Base-by-base conservation (phyloP, 257 asterid genomes). In the Primulina tabacum region DNA sequence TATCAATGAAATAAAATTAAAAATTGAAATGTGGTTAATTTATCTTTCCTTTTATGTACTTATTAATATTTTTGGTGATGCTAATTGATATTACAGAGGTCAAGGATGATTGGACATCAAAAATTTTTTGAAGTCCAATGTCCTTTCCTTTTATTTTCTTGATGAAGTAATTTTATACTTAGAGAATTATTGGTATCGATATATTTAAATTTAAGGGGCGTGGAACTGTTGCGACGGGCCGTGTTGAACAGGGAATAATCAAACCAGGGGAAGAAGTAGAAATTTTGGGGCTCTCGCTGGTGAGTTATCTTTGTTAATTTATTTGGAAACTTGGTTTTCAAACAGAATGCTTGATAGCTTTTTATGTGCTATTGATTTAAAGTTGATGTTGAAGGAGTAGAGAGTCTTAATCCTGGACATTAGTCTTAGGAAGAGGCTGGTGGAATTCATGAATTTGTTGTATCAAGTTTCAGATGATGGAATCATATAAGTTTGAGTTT, bases 181-280 rank as follows among this genome's bases (percentile, higher is more conserved):
- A 60, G 26, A 64, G 28, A n/a, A 71, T n/a, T 32, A 26, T 32
- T 62, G 63, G 58, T 58, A 47, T 63, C 74, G 69, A 71, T 28
- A 62, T 75, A 37, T 75, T 34, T 24, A 43, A 66, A 73, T 80
- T 60, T 53, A 70, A 94, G 99, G 99, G 99, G 26, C 97, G 99
- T 80, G 99, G 99, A 78, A 94, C 99, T 61, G 99, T 94, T 82
- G 99, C 99, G 60, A 94, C 99, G 30, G 99, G 99, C 73, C 97
- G 99, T 71, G 82, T 94, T 62, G 99, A 94, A 74, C 99, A 94
- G 80, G 99, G 99, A 64, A 60, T 82, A 21, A 80, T 94, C 67
- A 94, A 94, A 77, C 85, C 87, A 20, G 99, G 99, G 7, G 99
- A 94, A 35, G 99, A 94, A 75, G 96, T 94, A 29, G 98, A 94